A percentile compares a stretch with the other conserved stretches of the same genome.
These are phyloP conservation scores for Teratosphaeria epicoccoides DNA, from an alignment of 2,329 filamentous ascomycete species.

Conservation along the genomic window DNA sequence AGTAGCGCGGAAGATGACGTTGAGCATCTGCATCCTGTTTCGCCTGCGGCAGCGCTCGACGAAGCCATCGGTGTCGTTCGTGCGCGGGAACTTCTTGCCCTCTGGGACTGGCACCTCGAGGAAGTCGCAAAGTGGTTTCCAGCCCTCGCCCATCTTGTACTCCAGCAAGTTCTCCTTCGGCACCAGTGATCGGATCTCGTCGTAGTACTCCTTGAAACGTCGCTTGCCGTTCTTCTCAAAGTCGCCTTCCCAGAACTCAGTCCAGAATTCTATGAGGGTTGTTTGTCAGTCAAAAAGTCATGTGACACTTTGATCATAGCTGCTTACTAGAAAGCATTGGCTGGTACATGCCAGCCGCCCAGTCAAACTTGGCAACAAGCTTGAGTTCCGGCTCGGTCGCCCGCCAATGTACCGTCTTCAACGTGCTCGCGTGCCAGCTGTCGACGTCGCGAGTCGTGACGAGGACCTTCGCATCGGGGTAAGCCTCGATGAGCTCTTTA, in stretches of 20 bases:
- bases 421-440: constrained; percentile 51
- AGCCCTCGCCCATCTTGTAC: constrained; percentile 45
- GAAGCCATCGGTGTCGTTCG: constrained; percentile 46
- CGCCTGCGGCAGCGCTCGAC: constrained; percentile 43
- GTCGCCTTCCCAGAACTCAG: constrained; percentile 57
- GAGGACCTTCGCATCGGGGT: constrained; percentile 62
- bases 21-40: constrained; percentile 47
- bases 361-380: constrained; percentile 45
- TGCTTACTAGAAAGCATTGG: constrained; percentile 51
- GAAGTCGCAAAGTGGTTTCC: constrained; percentile 46
- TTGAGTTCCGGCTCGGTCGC: constrained; percentile 52
- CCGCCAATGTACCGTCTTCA: constrained; percentile 59
- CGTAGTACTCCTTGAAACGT: constrained; percentile 48
- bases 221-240: constrained; percentile 56
- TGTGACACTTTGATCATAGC: background rate
- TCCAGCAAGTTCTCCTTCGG: constrained; percentile 43
- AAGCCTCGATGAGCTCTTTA: constrained; percentile 59
- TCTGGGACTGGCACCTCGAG: constrained; percentile 41
- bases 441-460: constrained; percentile 57
- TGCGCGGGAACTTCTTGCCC: constrained; percentile 40
- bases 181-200: constrained; percentile 37
- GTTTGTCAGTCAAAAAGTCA: constrained; percentile 6
- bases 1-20: constrained; percentile 41
- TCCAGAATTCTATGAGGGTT: constrained; percentile 45
- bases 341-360: constrained; percentile 58